A percentile compares a stretch with the other conserved stretches of the same genome.
phyloP scores from a whole-genome alignment of 345 rosid species.

The Gossypium raimondii region DNA sequence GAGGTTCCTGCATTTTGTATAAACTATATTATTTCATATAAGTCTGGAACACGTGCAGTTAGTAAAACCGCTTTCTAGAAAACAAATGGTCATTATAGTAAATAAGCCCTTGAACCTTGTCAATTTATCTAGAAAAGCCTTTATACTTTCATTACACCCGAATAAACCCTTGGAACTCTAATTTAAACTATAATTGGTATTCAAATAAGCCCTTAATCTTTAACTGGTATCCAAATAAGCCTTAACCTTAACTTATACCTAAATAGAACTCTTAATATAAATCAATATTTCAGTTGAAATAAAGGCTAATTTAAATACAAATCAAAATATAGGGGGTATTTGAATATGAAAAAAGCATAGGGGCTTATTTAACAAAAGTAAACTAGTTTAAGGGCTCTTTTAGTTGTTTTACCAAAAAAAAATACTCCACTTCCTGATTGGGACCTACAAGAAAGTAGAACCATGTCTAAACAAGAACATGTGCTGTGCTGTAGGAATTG shows the following conservation, averaged over 20 bases:
- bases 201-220: neutral
- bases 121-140: no score
- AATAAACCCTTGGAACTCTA: neutral
- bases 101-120: no score
- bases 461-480: neutral
- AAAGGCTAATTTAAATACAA: neutral
- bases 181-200: neutral
- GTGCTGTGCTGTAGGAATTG: neutral
- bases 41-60: neutral
- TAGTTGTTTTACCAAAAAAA: neutral
- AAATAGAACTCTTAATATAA: neutral
- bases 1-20: conserved; percentile 46
- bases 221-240: neutral
- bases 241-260: neutral
- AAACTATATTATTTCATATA: conserved; percentile 17
- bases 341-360: neutral
- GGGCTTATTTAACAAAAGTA: conserved; percentile 1
- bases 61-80: neutral
- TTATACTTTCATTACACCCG: neutral
- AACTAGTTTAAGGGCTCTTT: neutral
- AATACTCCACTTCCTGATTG: neutral
- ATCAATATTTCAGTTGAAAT: neutral
- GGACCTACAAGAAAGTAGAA: neutral
- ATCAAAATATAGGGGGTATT: neutral
- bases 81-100: neutral